These are phyloP conservation scores for Xylariaceae sp. DNA, from an alignment of 2,329 filamentous ascomycete species.

Conservation along the genomic window DNA sequence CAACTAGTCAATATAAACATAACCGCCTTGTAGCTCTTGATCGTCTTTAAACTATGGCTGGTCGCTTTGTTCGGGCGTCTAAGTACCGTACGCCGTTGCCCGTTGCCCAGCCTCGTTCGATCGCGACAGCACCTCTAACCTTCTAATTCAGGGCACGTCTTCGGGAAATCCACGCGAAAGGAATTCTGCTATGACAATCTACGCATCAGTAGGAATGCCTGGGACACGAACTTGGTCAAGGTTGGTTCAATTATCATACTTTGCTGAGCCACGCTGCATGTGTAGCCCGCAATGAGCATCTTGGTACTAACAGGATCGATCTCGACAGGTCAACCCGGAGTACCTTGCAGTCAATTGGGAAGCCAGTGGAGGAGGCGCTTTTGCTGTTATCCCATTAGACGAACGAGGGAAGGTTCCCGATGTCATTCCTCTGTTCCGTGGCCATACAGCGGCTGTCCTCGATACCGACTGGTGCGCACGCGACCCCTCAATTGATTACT, in stretches of 20 bases:
- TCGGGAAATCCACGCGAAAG: slow-evolving; percentile 93
- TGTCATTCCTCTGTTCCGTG: slow-evolving; percentile 91
- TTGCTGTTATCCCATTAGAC: slow-evolving; percentile 90
- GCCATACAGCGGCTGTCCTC: slow-evolving; percentile 92
- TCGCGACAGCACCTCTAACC: slow-evolving; percentile 37
- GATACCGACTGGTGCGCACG: slow-evolving; percentile 33
- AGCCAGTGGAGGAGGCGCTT: slow-evolving; percentile 91
- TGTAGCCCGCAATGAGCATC: slow-evolving; percentile 13
- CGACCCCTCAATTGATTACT: slow-evolving; percentile 11
- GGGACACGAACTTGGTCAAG: slow-evolving; percentile 99
- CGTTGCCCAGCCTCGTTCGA: slow-evolving; percentile 36
- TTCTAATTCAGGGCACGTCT: slow-evolving; percentile 81
- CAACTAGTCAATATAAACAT: slow-evolving; percentile 2
- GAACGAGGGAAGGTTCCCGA: slow-evolving; percentile 93
- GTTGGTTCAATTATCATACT: slow-evolving; percentile 51
- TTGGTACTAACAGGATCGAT: slow-evolving; percentile 27
- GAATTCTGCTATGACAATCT: slow-evolving; percentile 99
- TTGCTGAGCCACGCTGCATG: neutral
- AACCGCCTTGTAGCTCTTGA: slow-evolving; percentile 14
- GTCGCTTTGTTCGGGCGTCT: slow-evolving; percentile 71
- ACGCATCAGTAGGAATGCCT: slow-evolving; percentile 96
- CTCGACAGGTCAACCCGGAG: slow-evolving; percentile 83
- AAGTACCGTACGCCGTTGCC: slow-evolving; percentile 65
- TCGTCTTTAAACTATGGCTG: slow-evolving; percentile 55
- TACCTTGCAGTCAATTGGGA: slow-evolving; percentile 99